A percentile compares a stretch with the other conserved stretches of the same genome.
Evolutionary conservation across 306 rosid species (phyloP).

Genomic region (Neltuma alba): DNA sequence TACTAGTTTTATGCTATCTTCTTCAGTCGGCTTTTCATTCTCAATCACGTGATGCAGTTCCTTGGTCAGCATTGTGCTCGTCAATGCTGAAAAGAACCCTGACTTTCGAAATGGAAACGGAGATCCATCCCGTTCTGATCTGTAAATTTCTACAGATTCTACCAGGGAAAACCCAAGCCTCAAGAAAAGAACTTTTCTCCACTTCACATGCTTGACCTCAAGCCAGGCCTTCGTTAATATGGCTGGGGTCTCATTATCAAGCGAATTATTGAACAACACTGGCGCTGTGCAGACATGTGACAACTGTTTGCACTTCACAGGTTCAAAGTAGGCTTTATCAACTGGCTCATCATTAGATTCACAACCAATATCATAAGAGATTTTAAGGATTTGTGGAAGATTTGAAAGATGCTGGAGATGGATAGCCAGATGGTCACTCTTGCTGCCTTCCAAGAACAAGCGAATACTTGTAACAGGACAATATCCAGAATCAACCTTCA

Average conservation of each 20-base stretch:
- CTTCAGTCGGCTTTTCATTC: conserved; percentile 42
- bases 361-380: conserved; percentile 39
- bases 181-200: conserved; percentile 62
- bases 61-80: conserved; percentile 64
- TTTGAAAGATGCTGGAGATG: conserved; percentile 77
- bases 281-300: conserved; percentile 73
- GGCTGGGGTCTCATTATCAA: conserved; percentile 42
- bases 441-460: conserved; percentile 67
- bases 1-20: conserved; percentile 46
- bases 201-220: conserved; percentile 52
- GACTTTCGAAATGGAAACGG: conserved; percentile 49
- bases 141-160: conserved; percentile 49
- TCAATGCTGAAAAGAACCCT: conserved; percentile 59
- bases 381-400: conserved; percentile 51
- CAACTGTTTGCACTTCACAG: conserved; percentile 64
- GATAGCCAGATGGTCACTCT: conserved; percentile 58
- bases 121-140: conserved; percentile 67
- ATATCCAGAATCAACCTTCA: conserved; percentile 60
- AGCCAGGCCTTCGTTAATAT: conserved; percentile 70
- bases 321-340: conserved; percentile 55
- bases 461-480: conserved; percentile 73
- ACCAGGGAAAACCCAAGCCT: conserved; percentile 62
- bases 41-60: conserved; percentile 40
- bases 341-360: conserved; percentile 41
- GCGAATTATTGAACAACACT: conserved; percentile 43